A percentile compares a stretch with the other conserved stretches of the same genome.
These are phyloP conservation scores for Fusarium incarnatum DNA, from an alignment of 2,329 filamentous ascomycete species.

Conservation along the genomic window DNA sequence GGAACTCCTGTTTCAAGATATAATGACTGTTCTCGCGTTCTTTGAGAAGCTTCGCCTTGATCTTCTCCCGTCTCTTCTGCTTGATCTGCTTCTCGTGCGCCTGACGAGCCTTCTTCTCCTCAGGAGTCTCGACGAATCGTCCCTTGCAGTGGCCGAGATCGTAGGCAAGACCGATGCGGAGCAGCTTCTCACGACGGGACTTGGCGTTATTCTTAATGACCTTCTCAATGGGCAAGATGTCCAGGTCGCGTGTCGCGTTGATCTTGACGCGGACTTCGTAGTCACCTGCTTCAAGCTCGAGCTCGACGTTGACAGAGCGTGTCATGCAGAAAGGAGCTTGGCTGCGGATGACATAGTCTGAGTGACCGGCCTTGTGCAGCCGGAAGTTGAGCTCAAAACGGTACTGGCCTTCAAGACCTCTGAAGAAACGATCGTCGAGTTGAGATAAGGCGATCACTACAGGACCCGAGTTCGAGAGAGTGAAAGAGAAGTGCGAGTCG, in stretches of 20 bases:
- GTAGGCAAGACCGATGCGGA: constrained; percentile 75
- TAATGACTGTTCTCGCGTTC: constrained; percentile 54
- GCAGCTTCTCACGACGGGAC: constrained; percentile 75
- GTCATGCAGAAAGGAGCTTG: constrained; percentile 70
- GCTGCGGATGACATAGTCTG: constrained; percentile 67
- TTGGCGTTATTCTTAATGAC: constrained; percentile 74
- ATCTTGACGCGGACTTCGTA: constrained; percentile 83
- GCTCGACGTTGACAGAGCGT: constrained; percentile 80
- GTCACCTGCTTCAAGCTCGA: constrained; percentile 77
- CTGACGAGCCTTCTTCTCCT: constrained; percentile 61
- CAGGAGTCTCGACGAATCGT: constrained; percentile 59
- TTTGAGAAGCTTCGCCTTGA: constrained; percentile 57
- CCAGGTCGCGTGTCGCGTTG: constrained; percentile 70
- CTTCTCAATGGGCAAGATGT: constrained; percentile 68
- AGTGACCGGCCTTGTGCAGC: constrained; percentile 61
- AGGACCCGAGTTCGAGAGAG: constrained; percentile 60
- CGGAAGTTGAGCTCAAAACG: constrained; percentile 65
- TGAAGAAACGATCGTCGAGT: constrained; percentile 68
- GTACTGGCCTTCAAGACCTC: constrained; percentile 68
- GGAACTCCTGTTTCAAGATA: constrained; percentile 53
- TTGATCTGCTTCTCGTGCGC: constrained; percentile 59
- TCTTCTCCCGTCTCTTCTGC: constrained; percentile 51
- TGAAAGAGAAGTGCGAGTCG: constrained; percentile 64
- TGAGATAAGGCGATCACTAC: constrained; percentile 68
- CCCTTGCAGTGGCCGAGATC: constrained; percentile 78